These are phyloP conservation scores for Macrolepiota fuliginosa DNA, from an alignment of 768 basidiomycete species.

Conservation along the genomic window DNA sequence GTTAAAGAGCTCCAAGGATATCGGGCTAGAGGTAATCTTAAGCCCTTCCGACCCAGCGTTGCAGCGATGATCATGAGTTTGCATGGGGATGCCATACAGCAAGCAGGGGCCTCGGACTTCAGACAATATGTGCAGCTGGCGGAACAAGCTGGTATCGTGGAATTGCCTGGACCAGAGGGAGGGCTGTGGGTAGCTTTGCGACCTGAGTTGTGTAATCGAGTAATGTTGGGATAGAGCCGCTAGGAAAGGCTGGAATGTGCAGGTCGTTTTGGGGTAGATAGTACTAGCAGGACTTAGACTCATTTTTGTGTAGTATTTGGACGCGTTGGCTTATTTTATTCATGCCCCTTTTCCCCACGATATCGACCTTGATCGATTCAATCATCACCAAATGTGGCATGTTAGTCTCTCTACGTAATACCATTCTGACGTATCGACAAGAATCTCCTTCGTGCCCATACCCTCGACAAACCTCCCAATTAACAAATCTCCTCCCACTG, in stretches of 20 bases:
- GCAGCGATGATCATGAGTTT: conserved; percentile 28
- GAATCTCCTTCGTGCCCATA: too few species aligned
- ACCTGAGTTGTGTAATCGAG: conserved; percentile 22
- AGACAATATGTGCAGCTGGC: conserved; percentile 34
- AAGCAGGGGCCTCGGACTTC: conserved; percentile 32
- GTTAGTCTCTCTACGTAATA: too few species aligned
- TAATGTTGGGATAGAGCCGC: too few species aligned
- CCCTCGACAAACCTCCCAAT: too few species aligned
- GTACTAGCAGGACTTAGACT: not conserved
- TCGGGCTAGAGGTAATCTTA: conserved; percentile 24
- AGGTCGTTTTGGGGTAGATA: not conserved
- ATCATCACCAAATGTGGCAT: not conserved
- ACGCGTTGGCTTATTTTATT: not conserved
- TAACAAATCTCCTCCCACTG: too few species aligned
- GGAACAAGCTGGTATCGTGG: conserved; percentile 31
- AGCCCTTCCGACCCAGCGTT: conserved; percentile 31
- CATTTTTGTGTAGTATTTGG: not conserved
- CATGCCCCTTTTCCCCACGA: not conserved
- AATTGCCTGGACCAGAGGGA: conserved; percentile 31
- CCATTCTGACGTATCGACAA: too few species aligned
- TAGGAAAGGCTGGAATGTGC: too few species aligned
- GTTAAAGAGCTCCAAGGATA: conserved; percentile 27
- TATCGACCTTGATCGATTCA: not conserved
- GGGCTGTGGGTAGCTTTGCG: conserved; percentile 33
- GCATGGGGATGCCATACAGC: not conserved